Evolutionary conservation across 495 filamentous ascomycete genomes (phyloP).

Genomic region (Trypethelium eluteriae): DNA sequence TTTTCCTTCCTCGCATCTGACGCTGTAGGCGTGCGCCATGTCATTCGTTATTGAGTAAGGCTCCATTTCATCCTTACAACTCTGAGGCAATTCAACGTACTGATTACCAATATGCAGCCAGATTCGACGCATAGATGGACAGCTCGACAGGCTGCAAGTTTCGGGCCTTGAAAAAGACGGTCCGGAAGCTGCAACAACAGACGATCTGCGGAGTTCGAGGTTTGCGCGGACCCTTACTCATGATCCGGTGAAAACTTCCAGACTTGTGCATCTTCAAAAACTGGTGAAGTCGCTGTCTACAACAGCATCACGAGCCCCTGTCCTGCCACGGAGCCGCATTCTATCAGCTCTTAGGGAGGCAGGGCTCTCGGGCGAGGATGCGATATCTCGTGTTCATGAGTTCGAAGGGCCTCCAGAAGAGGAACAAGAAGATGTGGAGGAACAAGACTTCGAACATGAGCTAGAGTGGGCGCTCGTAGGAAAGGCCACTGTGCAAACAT

Average conservation of each 20-base stretch:
- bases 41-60: constrained; percentile 62
- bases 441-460: constrained; percentile 53
- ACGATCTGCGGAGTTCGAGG: not conserved
- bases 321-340: constrained; percentile 46
- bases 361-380: constrained; percentile 34
- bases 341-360: constrained; percentile 53
- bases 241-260: constrained; percentile 1
- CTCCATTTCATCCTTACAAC: constrained; percentile 14
- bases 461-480: constrained; percentile 80
- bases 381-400: constrained; percentile 26
- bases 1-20: not conserved
- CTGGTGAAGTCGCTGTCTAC: constrained; percentile 63
- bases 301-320: constrained; percentile 47
- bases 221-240: not conserved
- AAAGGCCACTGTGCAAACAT: constrained; percentile 79
- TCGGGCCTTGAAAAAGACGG: constrained; percentile 23
- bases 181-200: not conserved
- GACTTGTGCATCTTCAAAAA: constrained; percentile 45
- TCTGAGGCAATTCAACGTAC: constrained; percentile 6
- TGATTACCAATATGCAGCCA: constrained; percentile 48
- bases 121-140: constrained; percentile 65
- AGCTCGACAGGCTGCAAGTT: constrained; percentile 69
- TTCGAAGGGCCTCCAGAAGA: constrained; percentile 21
- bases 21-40: constrained; percentile 41
- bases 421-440: constrained; percentile 14